phyloP scores from a whole-genome alignment of 441 rosid genomes.

The Euphorbia schlechtendalii region DNA sequence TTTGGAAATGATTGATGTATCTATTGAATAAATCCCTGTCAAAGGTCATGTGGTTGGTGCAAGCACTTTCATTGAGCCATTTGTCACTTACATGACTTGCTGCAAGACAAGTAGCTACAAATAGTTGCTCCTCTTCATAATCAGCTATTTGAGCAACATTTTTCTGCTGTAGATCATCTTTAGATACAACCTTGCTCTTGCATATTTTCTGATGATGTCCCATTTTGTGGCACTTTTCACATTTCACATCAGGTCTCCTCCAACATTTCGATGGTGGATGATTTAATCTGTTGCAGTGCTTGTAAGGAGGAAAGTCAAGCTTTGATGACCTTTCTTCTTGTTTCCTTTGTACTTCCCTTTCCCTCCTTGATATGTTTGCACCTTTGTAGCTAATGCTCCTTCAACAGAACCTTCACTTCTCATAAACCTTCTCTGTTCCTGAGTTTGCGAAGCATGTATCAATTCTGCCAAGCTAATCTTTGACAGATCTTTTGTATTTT shows the following conservation, averaged over 20 bases:
- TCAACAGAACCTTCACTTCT: neutral
- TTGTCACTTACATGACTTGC: neutral
- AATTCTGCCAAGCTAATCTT: no score
- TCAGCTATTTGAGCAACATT: slow-evolving; percentile 3
- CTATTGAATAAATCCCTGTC: no score
- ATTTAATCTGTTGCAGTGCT: no score
- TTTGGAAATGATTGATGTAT: no score
- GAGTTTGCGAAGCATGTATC: no score
- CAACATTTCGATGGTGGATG: no score
- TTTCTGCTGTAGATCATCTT: neutral
- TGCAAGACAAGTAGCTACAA: neutral
- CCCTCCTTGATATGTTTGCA: neutral
- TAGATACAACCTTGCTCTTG: neutral
- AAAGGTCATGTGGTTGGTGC: neutral
- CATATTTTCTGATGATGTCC: neutral
- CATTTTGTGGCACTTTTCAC: neutral
- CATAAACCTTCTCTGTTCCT: no score
- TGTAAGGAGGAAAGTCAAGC: neutral
- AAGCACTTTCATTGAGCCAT: neutral
- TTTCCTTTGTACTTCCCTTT: neutral
- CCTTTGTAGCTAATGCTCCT: neutral
- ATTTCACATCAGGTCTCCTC: no score
- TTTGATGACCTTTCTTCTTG: neutral
- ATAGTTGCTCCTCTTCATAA: slow-evolving; percentile 1
- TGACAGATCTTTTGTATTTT: no score